Conservation (phyloP, 805 yeast species). For the Barnettozyma californica region DNA sequence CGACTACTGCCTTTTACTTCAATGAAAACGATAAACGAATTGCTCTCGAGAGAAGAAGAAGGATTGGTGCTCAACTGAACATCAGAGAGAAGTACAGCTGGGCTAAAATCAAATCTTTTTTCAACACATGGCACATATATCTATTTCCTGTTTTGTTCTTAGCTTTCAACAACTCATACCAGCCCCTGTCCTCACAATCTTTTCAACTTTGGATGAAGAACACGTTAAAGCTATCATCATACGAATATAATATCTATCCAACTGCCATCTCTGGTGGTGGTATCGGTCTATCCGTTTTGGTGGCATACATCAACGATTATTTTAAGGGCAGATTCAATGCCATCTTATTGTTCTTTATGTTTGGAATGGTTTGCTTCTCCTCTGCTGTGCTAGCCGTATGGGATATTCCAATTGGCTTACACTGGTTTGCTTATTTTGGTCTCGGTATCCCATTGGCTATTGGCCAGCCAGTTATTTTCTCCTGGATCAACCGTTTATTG, state of each 20-base stretch:
- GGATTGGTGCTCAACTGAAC: conserved; percentile 38
- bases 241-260: conserved; percentile 37
- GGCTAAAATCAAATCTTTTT: conserved; percentile 35
- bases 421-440: conserved; percentile 46
- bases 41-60: conserved; percentile 42
- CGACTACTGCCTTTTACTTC: conserved; percentile 38
- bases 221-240: conserved; percentile 29
- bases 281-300: conserved; percentile 31
- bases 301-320: conserved; percentile 35
- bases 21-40: conserved; percentile 37
- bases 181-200: conserved; percentile 36
- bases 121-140: conserved; percentile 44
- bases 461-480: conserved; percentile 51
- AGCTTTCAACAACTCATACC: conserved; percentile 14
- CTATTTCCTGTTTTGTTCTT: conserved; percentile 32
- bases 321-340: conserved; percentile 32
- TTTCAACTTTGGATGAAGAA: conserved; percentile 41
- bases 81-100: conserved; percentile 36
- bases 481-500: conserved; percentile 48
- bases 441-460: conserved; percentile 43
- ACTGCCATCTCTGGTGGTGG: conserved; percentile 34
- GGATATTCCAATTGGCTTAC: conserved; percentile 42
- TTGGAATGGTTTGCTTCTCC: conserved; percentile 35
- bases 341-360: conserved; percentile 33
- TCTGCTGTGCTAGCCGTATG: conserved; percentile 40